Evolutionary conservation across 768 basidiomycete genomes (phyloP).

Genomic region (Fistulinella prunicolor): DNA sequence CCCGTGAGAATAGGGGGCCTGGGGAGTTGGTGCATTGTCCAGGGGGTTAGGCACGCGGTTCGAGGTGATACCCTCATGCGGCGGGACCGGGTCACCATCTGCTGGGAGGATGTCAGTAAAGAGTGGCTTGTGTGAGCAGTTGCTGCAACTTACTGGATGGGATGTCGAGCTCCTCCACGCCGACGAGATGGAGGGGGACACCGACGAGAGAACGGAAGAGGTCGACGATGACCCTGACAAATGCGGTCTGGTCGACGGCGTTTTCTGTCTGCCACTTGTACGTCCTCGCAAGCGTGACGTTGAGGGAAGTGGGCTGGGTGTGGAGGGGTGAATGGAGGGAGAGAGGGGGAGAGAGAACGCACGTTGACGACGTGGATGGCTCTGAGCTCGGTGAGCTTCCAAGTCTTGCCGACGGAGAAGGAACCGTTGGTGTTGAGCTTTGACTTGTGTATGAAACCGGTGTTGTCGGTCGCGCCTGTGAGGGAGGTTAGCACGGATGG

Average conservation of each 20-base stretch:
- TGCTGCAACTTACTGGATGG: constrained; percentile 33
- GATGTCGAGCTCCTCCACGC: constrained; percentile 40
- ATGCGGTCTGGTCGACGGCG: constrained; percentile 64
- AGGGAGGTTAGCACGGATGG: background rate
- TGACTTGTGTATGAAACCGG: constrained; percentile 88
- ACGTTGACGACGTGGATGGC: constrained; percentile 76
- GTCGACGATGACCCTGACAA: constrained; percentile 64
- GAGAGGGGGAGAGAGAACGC: constrained; percentile 29
- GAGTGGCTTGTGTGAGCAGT: background rate
- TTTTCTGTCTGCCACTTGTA: constrained; percentile 90
- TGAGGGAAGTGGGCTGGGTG: constrained; percentile 65
- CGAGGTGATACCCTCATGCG: constrained; percentile 1
- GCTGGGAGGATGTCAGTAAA: constrained; percentile 11
- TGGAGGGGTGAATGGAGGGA: constrained; percentile 17
- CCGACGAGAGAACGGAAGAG: constrained; percentile 52
- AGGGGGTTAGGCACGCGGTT: too few species aligned
- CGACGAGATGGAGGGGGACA: constrained; percentile 55
- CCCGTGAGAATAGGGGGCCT: constrained; percentile 27
- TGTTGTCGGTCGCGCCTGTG: constrained; percentile 61
- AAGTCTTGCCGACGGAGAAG: constrained; percentile 97
- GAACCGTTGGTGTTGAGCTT: constrained; percentile 93
- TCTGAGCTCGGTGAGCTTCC: constrained; percentile 81
- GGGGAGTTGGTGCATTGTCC: constrained; percentile 23
- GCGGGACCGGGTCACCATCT: constrained; percentile 14
- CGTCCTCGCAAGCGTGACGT: constrained; percentile 82